Base-by-base conservation (phyloP, 768 basidiomycete genomes). In the Rossbeevera mucosa region DNA sequence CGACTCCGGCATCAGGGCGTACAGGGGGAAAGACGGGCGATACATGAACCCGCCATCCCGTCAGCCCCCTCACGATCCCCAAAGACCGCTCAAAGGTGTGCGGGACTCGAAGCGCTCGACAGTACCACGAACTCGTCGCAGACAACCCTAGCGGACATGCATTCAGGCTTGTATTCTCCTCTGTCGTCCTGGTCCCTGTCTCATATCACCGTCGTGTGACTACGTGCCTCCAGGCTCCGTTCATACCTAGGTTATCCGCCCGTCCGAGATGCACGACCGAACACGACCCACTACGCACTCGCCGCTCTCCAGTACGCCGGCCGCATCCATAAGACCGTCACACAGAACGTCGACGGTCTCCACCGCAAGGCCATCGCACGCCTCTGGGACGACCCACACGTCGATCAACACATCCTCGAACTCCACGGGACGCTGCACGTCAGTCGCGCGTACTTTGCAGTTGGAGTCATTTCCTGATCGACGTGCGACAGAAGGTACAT, bases 1-100 rank as follows among this genome's bases (percentile, higher is more conserved):
- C 25, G 95, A 97, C 68, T 91, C 88, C 24, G 95, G 95, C 42
- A 95, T 98, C 54, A 77, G 91, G 58, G 93, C 94, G n/a, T 96
- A 97, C 70, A 75, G 94, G 52, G 94, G 94, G 1, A 66, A 64
- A 55, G 89, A 94, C 63, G 94, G 94, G 14, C 74, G 85, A 57
- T 92, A 92, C 69, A 82, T 89, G 81, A 90, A 92, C 62, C 89
- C 88, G n/a, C 2, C 12, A 11, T 28, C 7, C 8, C 28, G 25
- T 20, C 14, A 11, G 7, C 40, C 52, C 33, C 48, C 40, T 51
- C n/a, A 18, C 50, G 47, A 20, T 25, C 14, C 44, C 7, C 2
- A 0, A 42, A 83, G 83, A 60, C 82, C n/a, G n/a, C n/a, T n/a
- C n/a, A n/a, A n/a, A n/a, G n/a, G n/a, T n/a, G n/a, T n/a, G n/a